Evolutionary conservation across 768 basidiomycete genomes (phyloP).

Genomic region (Rhodotorula graminis): DNA sequence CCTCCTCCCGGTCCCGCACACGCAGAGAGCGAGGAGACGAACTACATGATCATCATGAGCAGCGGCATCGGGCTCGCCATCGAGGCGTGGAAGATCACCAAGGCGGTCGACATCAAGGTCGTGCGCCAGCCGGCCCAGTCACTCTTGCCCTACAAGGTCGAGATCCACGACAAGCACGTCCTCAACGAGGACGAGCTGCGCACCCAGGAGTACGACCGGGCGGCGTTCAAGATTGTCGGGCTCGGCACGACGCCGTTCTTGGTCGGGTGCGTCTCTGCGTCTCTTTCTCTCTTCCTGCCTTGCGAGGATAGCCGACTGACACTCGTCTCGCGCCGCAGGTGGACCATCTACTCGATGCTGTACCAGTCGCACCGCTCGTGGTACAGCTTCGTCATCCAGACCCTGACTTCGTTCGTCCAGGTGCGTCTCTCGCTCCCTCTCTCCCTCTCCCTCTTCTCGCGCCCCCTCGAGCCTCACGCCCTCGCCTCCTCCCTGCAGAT

Average conservation of each 20-base stretch:
- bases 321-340: slow-evolving; percentile 22
- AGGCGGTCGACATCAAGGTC: slow-evolving; percentile 77
- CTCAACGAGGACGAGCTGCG: slow-evolving; percentile 95
- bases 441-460: slow-evolving; percentile 61
- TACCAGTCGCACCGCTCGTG: slow-evolving; percentile 57
- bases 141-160: slow-evolving; percentile 68
- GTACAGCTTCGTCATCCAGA: slow-evolving; percentile 83
- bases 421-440: not conserved
- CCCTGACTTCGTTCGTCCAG: not conserved
- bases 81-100: slow-evolving; percentile 84
- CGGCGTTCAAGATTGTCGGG: slow-evolving; percentile 92
- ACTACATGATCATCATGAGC: slow-evolving; percentile 74
- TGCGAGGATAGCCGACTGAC: not conserved
- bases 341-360: slow-evolving; percentile 57
- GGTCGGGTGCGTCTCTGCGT: slow-evolving; percentile 47
- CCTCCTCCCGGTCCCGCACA: slow-evolving; percentile 47
- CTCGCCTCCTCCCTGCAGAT: slow-evolving; percentile 59
- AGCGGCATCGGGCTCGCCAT: slow-evolving; percentile 44
- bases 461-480: not conserved
- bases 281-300: not conserved
- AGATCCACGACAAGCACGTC: slow-evolving; percentile 91
- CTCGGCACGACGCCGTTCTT: slow-evolving; percentile 80
- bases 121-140: slow-evolving; percentile 61
- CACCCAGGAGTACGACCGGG: slow-evolving; percentile 89
- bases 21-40: slow-evolving; percentile 91